Base-by-base conservation (phyloP, 208 protist genomes). In the Crithidia acanthocephali region DNA sequence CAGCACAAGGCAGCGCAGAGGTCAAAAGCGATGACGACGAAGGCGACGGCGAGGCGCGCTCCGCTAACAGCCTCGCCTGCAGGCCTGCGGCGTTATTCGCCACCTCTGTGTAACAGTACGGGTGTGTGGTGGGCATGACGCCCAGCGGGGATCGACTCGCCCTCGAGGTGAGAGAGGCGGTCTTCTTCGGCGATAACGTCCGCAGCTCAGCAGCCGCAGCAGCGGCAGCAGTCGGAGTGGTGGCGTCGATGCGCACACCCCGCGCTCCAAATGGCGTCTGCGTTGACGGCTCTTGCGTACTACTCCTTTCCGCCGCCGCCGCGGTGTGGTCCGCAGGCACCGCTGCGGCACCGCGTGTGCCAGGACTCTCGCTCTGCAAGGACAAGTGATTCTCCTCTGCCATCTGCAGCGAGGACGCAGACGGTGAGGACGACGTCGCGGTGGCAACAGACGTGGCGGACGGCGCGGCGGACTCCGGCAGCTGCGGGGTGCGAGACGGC, bases 51-150 rank as follows among this genome's bases (percentile, higher is more conserved):
- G n/a, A 27, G 2, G 16, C n/a, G 5, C 30, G 23, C 6, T n/a
- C 60, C 6, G 23, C 20, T 22, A 56, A 1, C 15, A 37, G 16
- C 23, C 27, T 2, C 44, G 13, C 52, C 30, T 44, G 20, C 0
- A 58, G 9, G 9, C 50, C 62, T 0, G 33, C 48, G 5, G 62
- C 32, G 48, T 58, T 68, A 33, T 48, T 9, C 33, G 8, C 16
- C 20, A 71, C 16, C 10, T 47, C 60, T 11, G 7, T 5, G 51
- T 72, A 72, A 40, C 63, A 72, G 47, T 77, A 77, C 33, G 72
- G 72, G 55, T 77, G 64, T 9, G 63, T 25, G 5, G 72, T 72
- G 6, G 72, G 72, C 64, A 72, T 40, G 25, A 69, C 47, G 15
- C 33, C 53, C 1, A 25, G 33, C n/a, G 62, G 23, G 7, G 35